Evolutionary conservation across 176 grass and related monocot genomes (phyloP), one percentile per base, ranked within the genome.

Genomic region (Pontederia crassipes): DNA sequence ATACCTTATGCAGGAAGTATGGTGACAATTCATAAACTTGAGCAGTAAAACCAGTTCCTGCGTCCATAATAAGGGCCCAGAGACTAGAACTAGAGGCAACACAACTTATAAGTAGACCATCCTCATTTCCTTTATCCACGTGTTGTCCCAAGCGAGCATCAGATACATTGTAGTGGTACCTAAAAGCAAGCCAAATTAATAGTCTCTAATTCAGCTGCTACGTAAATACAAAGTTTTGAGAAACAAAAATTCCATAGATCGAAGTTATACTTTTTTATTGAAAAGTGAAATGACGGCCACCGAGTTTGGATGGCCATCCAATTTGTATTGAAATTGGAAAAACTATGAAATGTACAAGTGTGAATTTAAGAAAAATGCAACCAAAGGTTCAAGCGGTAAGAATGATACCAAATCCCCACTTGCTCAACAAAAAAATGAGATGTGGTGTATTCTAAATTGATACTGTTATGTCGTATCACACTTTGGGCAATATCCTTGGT

Each of bases 121-220:
- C 86, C 47, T 89, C 86, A 57, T 81, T 89, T 78, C 86, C 86
- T 84, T 80, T 89, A 27, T 80, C 80, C 65, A 89, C 86, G 64
- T 89, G 86, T 52, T 78, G 81, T 17, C 71, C 80, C 62, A 89
- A 61, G 46, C 86, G 82, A 57, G 62, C 13, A 26, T 78, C 71
- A 28, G 81, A 66, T 61, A 89, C 81, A 64, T 89, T 89, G 50
- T 89, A 89, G 71, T 89, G 86, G 71, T 89, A 89, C 74, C 86
- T 89, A 78, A 27, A 12, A 49, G 18, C 15, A 62, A 62, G 17
- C 24, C 11, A 63, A 14, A 63, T 3, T 15, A 20, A 49, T 50
- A 14, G 14, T 14, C 24, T 8, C 2, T 7, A 40, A 8, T 10
- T 26, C 18, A 48, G 45, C 46, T 24, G 49, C 26, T 12, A 24